Evolutionary conservation across 2,329 filamentous ascomycete species (phyloP).

Genomic region (Leptosphaerulina australis): DNA sequence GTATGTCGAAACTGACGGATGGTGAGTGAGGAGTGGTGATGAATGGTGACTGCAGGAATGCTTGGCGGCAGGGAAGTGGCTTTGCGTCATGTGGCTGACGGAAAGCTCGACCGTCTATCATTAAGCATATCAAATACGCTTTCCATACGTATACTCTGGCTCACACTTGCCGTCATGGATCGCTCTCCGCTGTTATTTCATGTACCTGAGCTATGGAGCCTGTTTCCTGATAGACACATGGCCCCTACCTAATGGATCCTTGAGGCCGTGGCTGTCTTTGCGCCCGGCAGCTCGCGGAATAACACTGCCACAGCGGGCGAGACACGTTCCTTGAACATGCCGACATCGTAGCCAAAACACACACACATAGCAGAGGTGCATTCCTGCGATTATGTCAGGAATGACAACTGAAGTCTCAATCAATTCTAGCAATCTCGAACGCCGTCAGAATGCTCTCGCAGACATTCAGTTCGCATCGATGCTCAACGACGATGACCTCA

Average conservation of each 20-base stretch:
- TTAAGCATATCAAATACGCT: constrained; percentile 3
- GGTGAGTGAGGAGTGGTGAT: not conserved
- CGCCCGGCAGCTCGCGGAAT: constrained; percentile 32
- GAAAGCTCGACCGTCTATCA: not conserved
- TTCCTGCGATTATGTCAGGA: constrained; percentile 31
- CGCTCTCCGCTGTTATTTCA: constrained; percentile 8
- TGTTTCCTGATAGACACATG: constrained; percentile 10
- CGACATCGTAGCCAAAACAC: constrained; percentile 17
- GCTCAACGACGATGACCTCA: constrained; percentile 47
- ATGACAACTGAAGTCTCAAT: constrained; percentile 8
- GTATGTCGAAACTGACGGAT: not conserved
- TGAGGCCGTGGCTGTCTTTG: constrained; percentile 18
- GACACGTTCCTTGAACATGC: constrained; percentile 24
- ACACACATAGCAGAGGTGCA: constrained; percentile 8
- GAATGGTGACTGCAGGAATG: too few relatives aligned
- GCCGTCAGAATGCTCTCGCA: constrained; percentile 48
- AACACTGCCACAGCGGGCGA: constrained; percentile 37
- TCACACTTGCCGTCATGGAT: constrained; percentile 21
- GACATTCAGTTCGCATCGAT: constrained; percentile 51
- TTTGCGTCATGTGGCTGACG: constrained; percentile 23
- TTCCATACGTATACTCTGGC: constrained; percentile 9
- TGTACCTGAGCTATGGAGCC: not conserved
- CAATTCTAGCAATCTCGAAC: constrained; percentile 10
- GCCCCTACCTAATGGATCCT: constrained; percentile 7
- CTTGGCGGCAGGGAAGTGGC: constrained; percentile 19